These are phyloP conservation scores for Cercospora sojina DNA, from an alignment of 2,329 filamentous ascomycete species.

Conservation along the genomic window DNA sequence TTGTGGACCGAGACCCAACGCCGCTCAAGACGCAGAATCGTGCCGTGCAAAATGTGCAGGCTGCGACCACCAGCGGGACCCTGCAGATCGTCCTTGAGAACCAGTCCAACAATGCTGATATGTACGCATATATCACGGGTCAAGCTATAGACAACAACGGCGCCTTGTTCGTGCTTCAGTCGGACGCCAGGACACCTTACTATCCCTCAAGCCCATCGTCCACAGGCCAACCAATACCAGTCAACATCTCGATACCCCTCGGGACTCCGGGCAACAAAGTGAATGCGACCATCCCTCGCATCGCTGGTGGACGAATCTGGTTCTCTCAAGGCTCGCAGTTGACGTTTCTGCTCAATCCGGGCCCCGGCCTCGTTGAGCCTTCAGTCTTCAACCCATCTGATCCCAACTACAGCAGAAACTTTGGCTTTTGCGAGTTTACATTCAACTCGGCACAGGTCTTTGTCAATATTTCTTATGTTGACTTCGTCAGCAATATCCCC, in stretches of 20 bases:
- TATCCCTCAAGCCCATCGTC: conserved; percentile 37
- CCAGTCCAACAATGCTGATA: conserved; percentile 34
- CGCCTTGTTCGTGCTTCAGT: conserved; percentile 36
- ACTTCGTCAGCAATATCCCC: conserved; percentile 44
- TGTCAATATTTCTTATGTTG: conserved; percentile 46
- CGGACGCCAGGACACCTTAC: conserved; percentile 40
- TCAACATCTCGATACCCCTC: conserved; percentile 48
- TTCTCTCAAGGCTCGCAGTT: conserved; percentile 37
- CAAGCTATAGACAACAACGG: conserved; percentile 39
- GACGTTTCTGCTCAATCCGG: conserved; percentile 39
- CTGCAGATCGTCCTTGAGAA: conserved; percentile 37
- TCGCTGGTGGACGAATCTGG: conserved; percentile 42
- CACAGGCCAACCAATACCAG: conserved; percentile 39
- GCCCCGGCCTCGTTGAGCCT: conserved; percentile 40
- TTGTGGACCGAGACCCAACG: conserved; percentile 5
- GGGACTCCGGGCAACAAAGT: conserved; percentile 39
- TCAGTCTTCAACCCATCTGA: conserved; percentile 42
- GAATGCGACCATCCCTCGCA: conserved; percentile 37
- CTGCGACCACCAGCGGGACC: conserved; percentile 31
- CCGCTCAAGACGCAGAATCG: conserved; percentile 20
- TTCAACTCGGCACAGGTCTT: conserved; percentile 50
- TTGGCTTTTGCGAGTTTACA: conserved; percentile 51
- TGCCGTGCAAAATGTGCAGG: conserved; percentile 17
- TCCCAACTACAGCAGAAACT: conserved; percentile 47
- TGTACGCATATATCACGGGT: conserved; percentile 54